Conservation (phyloP, 148 eudicot genomes). For the Cornus florida region DNA sequence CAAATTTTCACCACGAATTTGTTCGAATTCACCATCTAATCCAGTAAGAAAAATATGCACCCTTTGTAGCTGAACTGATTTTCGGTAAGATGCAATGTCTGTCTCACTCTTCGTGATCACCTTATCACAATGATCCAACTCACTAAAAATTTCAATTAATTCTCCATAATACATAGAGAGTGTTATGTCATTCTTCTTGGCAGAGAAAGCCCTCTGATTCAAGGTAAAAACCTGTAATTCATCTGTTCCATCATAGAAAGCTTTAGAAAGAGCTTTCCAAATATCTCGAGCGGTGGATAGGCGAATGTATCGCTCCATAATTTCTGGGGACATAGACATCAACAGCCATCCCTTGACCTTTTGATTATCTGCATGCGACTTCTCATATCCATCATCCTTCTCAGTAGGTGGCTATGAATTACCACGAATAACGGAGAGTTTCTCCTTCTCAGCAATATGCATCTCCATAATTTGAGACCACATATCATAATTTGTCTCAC, state of each 20-base stretch:
- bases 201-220: too few species aligned
- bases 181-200: neutral
- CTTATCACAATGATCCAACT: too few species aligned
- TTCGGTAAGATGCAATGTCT: too few species aligned
- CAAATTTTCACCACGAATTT: neutral
- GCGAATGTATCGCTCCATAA: neutral
- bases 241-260: neutral
- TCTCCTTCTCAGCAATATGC: too few species aligned
- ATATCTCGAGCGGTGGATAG: neutral
- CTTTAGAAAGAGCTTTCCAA: neutral
- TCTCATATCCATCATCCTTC: neutral
- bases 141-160: neutral
- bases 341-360: neutral
- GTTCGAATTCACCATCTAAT: too few species aligned
- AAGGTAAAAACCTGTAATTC: neutral
- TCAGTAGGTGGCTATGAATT: too few species aligned
- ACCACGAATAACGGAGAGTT: too few species aligned
- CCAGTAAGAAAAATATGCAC: too few species aligned
- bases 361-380: neutral
- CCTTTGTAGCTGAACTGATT: too few species aligned
- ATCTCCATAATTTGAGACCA: too few species aligned
- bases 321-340: neutral
- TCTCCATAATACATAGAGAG: neutral
- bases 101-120: too few species aligned
- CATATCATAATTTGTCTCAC: too few species aligned